A percentile compares a stretch with the other conserved stretches of the same genome.
phyloP scores from a whole-genome alignment of 2,329 filamentous ascomycete species.

The Albifimbria verrucaria region DNA sequence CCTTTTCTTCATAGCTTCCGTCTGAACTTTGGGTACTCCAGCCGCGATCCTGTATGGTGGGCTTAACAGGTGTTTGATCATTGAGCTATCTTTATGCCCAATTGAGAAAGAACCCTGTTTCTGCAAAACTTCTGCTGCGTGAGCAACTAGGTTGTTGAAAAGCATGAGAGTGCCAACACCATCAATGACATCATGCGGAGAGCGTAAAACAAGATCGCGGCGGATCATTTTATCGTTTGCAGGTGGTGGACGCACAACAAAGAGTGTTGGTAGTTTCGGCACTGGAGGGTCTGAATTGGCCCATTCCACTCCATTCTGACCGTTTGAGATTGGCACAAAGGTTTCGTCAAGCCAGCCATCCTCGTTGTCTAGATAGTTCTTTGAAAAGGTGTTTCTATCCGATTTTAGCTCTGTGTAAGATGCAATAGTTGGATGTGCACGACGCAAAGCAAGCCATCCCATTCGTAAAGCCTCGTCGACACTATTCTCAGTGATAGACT shows the following conservation, averaged over 20 bases:
- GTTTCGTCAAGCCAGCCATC: slow-evolving; percentile 26
- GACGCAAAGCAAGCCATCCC: slow-evolving; percentile 30
- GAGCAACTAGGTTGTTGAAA: slow-evolving; percentile 24
- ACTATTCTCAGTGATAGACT: slow-evolving; percentile 1
- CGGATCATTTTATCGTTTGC: background rate
- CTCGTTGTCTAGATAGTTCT: slow-evolving; percentile 19
- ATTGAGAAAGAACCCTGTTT: slow-evolving; percentile 6
- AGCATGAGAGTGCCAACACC: slow-evolving; percentile 34
- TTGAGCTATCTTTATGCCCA: slow-evolving; percentile 16
- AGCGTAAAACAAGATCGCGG: slow-evolving; percentile 31
- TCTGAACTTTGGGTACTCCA: background rate
- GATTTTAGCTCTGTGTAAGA: slow-evolving; percentile 18
- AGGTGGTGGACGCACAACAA: slow-evolving; percentile 19
- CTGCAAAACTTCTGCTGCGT: slow-evolving; percentile 18
- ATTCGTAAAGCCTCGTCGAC: slow-evolving; percentile 26
- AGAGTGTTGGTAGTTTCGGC: slow-evolving; percentile 27
- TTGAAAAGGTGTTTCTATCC: slow-evolving; percentile 18
- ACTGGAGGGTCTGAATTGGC: slow-evolving; percentile 32
- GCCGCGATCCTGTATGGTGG: slow-evolving; percentile 9
- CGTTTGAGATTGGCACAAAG: slow-evolving; percentile 18
- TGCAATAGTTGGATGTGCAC: slow-evolving; percentile 30
- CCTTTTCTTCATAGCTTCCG: background rate
- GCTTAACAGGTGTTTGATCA: slow-evolving; percentile 11
- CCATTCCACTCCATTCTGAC: slow-evolving; percentile 25
- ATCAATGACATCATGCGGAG: slow-evolving; percentile 37